A percentile compares a stretch with the other conserved stretches of the same genome.
phyloP scores from a whole-genome alignment of 352 stramenopile genomes.

The Pythium volutum region DNA sequence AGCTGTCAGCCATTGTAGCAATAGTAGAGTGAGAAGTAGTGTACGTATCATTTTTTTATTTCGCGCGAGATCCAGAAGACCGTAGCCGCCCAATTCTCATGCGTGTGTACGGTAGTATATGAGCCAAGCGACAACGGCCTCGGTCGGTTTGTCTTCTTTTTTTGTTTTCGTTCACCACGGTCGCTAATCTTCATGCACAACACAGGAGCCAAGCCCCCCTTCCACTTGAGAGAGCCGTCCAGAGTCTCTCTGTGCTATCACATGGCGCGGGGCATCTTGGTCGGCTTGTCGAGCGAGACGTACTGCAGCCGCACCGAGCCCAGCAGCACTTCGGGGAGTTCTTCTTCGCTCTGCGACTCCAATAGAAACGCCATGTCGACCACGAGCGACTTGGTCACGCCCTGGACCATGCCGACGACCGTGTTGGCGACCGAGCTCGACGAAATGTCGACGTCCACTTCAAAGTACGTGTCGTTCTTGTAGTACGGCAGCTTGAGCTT shows the following conservation, averaged over 20 bases:
- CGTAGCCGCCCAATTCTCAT: no score
- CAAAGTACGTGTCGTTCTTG: slow-evolving; percentile 92
- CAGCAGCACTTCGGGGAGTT: slow-evolving; percentile 82
- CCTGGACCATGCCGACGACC: slow-evolving; percentile 87
- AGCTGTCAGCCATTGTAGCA: background rate
- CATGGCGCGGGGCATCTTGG: slow-evolving; percentile 38
- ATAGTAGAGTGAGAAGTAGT: slow-evolving; percentile 14
- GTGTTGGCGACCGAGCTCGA: slow-evolving; percentile 90
- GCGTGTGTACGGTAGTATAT: slow-evolving; percentile 16
- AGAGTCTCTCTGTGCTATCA: background rate
- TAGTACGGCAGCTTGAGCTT: slow-evolving; percentile 93
- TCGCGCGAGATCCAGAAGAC: background rate
- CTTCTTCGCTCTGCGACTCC: slow-evolving; percentile 81
- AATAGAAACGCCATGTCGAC: slow-evolving; percentile 89
- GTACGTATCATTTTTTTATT: slow-evolving; percentile 14
- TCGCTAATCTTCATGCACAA: background rate
- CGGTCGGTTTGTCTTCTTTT: background rate
- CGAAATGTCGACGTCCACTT: slow-evolving; percentile 95
- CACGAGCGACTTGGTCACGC: slow-evolving; percentile 86
- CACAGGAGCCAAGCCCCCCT: background rate
- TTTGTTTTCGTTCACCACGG: background rate
- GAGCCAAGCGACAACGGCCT: no score
- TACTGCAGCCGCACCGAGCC: slow-evolving; percentile 80
- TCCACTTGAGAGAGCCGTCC: slow-evolving; percentile 4
- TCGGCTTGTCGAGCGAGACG: slow-evolving; percentile 76